A percentile compares a stretch with the other conserved stretches of the same genome.
Conservation (phyloP, 768 basidiomycete species). For the Tulasnella sp. region DNA sequence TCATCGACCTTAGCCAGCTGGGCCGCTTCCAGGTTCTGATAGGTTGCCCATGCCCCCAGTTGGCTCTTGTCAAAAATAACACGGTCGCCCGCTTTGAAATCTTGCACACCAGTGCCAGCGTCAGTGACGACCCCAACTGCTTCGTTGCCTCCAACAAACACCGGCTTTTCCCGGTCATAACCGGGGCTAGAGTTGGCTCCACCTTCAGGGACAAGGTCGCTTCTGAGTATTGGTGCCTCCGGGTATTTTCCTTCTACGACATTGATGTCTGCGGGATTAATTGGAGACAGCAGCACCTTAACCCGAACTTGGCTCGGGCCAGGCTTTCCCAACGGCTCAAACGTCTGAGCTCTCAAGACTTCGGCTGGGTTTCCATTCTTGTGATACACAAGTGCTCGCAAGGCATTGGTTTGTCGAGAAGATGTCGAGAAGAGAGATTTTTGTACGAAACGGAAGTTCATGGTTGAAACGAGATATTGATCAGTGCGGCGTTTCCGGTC, state of each 20-base stretch:
- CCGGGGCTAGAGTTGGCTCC: neutral
- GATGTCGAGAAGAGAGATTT: neutral
- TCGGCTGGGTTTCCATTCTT: slow-evolving; percentile 51
- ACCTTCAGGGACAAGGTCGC: slow-evolving; percentile 34
- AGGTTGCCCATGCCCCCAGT: slow-evolving; percentile 69
- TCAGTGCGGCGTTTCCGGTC: neutral
- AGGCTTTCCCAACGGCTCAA: slow-evolving; percentile 52
- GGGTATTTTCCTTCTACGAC: slow-evolving; percentile 67
- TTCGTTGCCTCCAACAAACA: slow-evolving; percentile 65
- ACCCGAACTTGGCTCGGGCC: slow-evolving; percentile 58
- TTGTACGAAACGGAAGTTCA: neutral
- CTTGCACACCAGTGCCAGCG: slow-evolving; percentile 37
- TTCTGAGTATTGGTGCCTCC: slow-evolving; percentile 44
- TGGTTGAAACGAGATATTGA: neutral
- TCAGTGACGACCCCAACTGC: slow-evolving; percentile 63
- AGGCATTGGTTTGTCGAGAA: neutral
- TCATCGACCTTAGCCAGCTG: slow-evolving; percentile 61
- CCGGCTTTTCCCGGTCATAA: slow-evolving; percentile 22
- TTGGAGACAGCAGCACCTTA: slow-evolving; percentile 63
- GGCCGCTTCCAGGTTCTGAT: slow-evolving; percentile 47
- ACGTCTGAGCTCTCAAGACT: slow-evolving; percentile 55
- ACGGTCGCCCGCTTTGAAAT: slow-evolving; percentile 59
- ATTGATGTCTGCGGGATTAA: slow-evolving; percentile 67
- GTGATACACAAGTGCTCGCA: slow-evolving; percentile 29
- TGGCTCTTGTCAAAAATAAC: slow-evolving; percentile 67